A percentile compares a stretch with the other conserved stretches of the same genome.
These are phyloP conservation scores for Venustampulla echinocandica DNA, from an alignment of 495 filamentous ascomycete genomes.

Conservation along the genomic window DNA sequence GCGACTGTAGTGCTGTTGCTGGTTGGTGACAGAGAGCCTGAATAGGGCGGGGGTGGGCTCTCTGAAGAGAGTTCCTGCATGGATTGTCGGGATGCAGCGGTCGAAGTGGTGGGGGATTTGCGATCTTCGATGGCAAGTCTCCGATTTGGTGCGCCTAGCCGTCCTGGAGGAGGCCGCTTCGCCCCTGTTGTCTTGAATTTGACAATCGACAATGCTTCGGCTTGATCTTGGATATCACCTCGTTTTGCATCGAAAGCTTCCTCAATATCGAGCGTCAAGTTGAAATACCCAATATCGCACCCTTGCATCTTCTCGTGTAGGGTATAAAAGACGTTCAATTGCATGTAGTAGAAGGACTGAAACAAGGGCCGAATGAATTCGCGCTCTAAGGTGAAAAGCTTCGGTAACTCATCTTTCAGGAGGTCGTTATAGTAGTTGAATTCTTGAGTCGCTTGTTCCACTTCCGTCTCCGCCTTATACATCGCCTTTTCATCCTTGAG, in stretches of 20 bases:
- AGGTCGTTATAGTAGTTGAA: conserved; percentile 96
- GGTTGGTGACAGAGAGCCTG: conserved; percentile 26
- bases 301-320: conserved; percentile 95
- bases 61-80: conserved; percentile 39
- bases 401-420: conserved; percentile 89
- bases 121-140: conserved; percentile 27
- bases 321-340: conserved; percentile 98
- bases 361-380: conserved; percentile 97
- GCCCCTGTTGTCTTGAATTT: conserved; percentile 80
- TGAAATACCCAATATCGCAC: conserved; percentile 95
- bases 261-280: conserved; percentile 81
- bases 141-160: conserved; percentile 39
- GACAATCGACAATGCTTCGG: conserved; percentile 73
- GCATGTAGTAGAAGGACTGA: conserved; percentile 99
- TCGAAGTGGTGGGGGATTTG: conserved; percentile 14
- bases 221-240: conserved; percentile 72
- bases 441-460: conserved; percentile 87
- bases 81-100: conserved; percentile 2
- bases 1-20: conserved; percentile 26
- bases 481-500: conserved; percentile 95
- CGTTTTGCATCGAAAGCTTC: conserved; percentile 83
- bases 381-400: conserved; percentile 83
- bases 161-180: conserved; percentile 39
- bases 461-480: conserved; percentile 90
- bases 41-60: conserved; percentile 64